Evolutionary conservation across 306 rosid genomes (phyloP).

Genomic region (Purshia tridentata): DNA sequence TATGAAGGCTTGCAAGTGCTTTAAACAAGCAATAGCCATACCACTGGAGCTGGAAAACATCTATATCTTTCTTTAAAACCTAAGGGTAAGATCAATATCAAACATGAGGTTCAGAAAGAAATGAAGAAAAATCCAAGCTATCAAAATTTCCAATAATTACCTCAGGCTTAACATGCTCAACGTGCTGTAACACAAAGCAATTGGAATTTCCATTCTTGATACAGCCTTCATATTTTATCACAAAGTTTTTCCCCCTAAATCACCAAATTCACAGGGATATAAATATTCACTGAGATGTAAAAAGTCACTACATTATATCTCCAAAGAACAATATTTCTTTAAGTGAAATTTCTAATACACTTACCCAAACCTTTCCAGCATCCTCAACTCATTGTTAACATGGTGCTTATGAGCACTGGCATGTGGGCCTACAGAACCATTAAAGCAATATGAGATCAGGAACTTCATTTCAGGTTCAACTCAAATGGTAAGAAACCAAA

Average conservation of each 20-base stretch:
- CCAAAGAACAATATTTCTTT: neutral
- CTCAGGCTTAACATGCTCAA: constrained; percentile 92
- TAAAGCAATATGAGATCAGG: constrained; percentile 7
- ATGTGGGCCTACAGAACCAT: constrained; percentile 63
- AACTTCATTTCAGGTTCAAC: neutral
- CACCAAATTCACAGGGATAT: constrained; percentile 17
- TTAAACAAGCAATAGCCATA: constrained; percentile 80
- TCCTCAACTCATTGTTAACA: constrained; percentile 57
- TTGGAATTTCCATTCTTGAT: constrained; percentile 43
- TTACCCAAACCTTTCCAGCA: constrained; percentile 82
- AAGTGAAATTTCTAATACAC: constrained; percentile 11
- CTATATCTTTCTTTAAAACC: constrained; percentile 82
- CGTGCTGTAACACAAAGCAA: constrained; percentile 75
- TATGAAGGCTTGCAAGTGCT: constrained; percentile 79
- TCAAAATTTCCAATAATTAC: constrained; percentile 33
- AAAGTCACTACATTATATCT: neutral
- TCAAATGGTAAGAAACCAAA: neutral
- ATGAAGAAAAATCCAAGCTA: neutral
- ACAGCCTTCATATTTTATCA: constrained; percentile 60
- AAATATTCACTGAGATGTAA: constrained; percentile 2
- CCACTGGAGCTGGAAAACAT: constrained; percentile 66
- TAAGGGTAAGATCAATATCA: constrained; percentile 30
- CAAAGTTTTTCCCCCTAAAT: constrained; percentile 58
- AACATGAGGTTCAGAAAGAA: neutral
- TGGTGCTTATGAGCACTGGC: constrained; percentile 53